phyloP scores from a whole-genome alignment of 2,329 filamentous ascomycete species.

The Colletotrichum endophyticum region DNA sequence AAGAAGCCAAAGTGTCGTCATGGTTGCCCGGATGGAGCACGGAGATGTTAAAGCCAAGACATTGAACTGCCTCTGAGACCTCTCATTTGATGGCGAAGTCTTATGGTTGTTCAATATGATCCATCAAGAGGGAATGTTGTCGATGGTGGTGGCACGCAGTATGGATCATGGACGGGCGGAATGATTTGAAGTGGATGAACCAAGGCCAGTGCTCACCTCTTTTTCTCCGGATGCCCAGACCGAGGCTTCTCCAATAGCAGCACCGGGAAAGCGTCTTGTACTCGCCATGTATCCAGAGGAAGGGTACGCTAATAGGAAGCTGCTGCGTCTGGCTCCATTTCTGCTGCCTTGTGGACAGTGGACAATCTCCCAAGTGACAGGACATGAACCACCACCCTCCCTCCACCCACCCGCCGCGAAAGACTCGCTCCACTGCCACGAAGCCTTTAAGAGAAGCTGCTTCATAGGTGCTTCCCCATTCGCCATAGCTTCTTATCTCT shows the following conservation, averaged over 20 bases:
- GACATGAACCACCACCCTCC: not conserved
- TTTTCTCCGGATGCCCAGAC: not conserved
- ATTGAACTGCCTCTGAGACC: not conserved
- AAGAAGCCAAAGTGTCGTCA: not conserved
- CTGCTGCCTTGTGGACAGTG: not conserved
- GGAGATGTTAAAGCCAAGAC: not conserved
- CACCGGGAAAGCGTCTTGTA: not conserved
- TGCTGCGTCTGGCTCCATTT: not conserved
- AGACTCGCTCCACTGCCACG: not conserved
- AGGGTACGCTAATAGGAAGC: conserved; percentile 1
- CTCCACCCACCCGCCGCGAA: not conserved
- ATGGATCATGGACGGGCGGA: not conserved
- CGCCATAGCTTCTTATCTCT: conserved; percentile 19
- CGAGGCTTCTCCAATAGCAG: not conserved
- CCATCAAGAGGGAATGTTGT: not conserved
- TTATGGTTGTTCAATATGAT: not conserved
- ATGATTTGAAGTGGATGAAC: not conserved
- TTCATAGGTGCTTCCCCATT: not conserved
- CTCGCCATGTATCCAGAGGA: not conserved
- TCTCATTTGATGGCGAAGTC: not conserved
- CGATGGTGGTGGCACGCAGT: not conserved
- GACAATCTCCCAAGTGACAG: not conserved
- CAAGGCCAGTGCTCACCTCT: not conserved
- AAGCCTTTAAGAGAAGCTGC: conserved; percentile 12
- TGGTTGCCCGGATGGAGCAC: not conserved